Base-by-base conservation (phyloP, 2,329 filamentous ascomycete genomes). In the Botrytis byssoidea region DNA sequence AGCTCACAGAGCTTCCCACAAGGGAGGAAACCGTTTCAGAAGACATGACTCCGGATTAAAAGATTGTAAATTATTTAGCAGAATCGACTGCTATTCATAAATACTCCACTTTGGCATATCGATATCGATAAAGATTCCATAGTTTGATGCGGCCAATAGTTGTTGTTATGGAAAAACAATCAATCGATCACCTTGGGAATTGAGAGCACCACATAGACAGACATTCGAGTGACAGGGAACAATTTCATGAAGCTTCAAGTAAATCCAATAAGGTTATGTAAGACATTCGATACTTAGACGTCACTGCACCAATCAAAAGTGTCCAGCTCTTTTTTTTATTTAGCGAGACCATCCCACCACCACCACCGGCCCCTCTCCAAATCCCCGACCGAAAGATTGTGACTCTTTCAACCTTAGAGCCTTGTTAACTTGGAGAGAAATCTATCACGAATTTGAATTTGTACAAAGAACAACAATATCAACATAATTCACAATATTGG, bases 21-120 rank as follows among this genome's bases (percentile, higher is more conserved):
- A 74, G 65, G 22, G 78, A 76, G 48, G 77, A 75, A 66, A 76
- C 57, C 25, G 78, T 71, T 70, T 75, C 73, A 46, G 77, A 76
- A 60, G 71, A 64, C 66, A 70, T 73, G 42, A 10, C 44, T 37
- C 51, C 16, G 32, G 16, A 14, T 32, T 29, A 8, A 29, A 70
- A 59, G 65, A 76, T 61, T 42, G 74, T n/a, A 37, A 35, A 35
- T 9, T 29, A 7, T 63, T 29, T 61, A 37, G 69, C 69, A 71
- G 69, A 65, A 51, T 65, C 25, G 9, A 25, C 60, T 46, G 42
- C 60, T 71, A 51, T 51, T 42, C n/a, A 37, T 16, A 71, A 12
- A 48, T 25, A 65, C 35, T 65, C 25, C 35, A 37, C 32, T 65
- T 42, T 51, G 32, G 59, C 42, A 65, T 71, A 32, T 66, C 35